These are phyloP conservation scores for Fusarium sp. DNA, from an alignment of 2,329 filamentous ascomycete genomes.

Conservation along the genomic window DNA sequence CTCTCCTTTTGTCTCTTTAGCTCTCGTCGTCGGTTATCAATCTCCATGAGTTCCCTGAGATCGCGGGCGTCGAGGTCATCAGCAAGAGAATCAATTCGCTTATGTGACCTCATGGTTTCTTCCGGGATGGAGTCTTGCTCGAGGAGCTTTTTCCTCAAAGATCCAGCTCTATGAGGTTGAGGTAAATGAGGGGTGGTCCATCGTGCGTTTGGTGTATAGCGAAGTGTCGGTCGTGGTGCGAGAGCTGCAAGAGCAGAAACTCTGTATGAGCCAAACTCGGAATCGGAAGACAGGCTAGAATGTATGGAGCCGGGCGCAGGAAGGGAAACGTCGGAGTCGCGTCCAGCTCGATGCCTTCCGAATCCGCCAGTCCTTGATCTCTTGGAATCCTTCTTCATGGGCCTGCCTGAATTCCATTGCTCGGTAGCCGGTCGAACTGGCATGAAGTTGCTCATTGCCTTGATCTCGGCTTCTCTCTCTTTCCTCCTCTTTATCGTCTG, in stretches of 20 bases:
- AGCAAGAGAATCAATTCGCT: constrained; percentile 78
- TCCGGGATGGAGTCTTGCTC: constrained; percentile 70
- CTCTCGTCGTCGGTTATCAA: constrained; percentile 84
- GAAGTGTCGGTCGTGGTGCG: constrained; percentile 85
- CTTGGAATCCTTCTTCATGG: constrained; percentile 73
- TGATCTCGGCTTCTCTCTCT: constrained; percentile 88
- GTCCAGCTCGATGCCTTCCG: constrained; percentile 68
- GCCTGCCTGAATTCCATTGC: constrained; percentile 70
- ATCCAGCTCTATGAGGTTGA: constrained; percentile 63
- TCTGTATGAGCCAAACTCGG: constrained; percentile 80
- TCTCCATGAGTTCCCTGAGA: constrained; percentile 88
- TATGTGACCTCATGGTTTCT: constrained; percentile 70
- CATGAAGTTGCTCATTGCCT: constrained; percentile 80
- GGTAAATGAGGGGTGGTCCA: constrained; percentile 62
- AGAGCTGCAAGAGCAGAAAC: constrained; percentile 85
- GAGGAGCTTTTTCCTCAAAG: constrained; percentile 65
- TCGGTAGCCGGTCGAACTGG: constrained; percentile 74
- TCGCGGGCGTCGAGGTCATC: constrained; percentile 88
- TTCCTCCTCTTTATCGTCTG: constrained; percentile 82
- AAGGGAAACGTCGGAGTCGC: constrained; percentile 79
- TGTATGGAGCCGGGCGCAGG: constrained; percentile 80
- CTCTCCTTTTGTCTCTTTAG: constrained; percentile 77
- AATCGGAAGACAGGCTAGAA: constrained; percentile 80
- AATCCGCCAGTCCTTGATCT: constrained; percentile 69
- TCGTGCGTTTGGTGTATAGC: constrained; percentile 76